Percentiles rank a stretch among this genome's conserved stretches.
Conservation (phyloP, 1,139 yeast genomes). For the Nakaseomyces uthaithaninus region DNA sequence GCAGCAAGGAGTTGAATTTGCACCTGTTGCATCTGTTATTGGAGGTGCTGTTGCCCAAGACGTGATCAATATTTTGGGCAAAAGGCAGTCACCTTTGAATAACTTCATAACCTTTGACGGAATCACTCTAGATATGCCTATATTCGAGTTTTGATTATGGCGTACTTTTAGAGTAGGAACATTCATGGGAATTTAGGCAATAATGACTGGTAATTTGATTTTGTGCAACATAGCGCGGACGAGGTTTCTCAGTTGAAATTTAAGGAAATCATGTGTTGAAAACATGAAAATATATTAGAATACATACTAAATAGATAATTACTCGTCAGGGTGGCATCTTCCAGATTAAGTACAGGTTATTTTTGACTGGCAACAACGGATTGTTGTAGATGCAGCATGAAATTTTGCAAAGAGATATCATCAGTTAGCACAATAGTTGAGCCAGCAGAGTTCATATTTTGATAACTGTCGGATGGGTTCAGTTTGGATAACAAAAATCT, state of each 20-base stretch:
- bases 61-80: slow-evolving; percentile 71
- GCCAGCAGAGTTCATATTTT: slow-evolving; percentile 48
- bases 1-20: slow-evolving; percentile 60
- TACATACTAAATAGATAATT: too few relatives aligned
- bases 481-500: slow-evolving; percentile 89
- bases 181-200: too few relatives aligned
- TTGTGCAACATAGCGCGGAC: too few relatives aligned
- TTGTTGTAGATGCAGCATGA: slow-evolving; percentile 83
- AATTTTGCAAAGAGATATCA: slow-evolving; percentile 86
- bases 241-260: too few relatives aligned
- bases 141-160: slow-evolving; percentile 39
- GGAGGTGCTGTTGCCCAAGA: slow-evolving; percentile 94
- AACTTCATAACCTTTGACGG: slow-evolving; percentile 77
- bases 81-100: slow-evolving; percentile 72
- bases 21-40: slow-evolving; percentile 79
- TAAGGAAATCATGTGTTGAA: too few relatives aligned
- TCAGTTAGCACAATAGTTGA: slow-evolving; percentile 85
- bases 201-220: too few relatives aligned
- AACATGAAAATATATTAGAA: too few relatives aligned
- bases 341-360: slow-evolving; percentile 9
- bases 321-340: too few relatives aligned
- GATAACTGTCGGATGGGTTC: slow-evolving; percentile 85
- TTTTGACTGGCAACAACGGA: slow-evolving; percentile 54
- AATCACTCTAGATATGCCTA: slow-evolving; percentile 62
- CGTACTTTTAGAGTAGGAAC: neutral